Evolutionary conservation across 805 yeast genomes (phyloP), one percentile per base, ranked within the genome.

Genomic region (Candida nitratophila): DNA sequence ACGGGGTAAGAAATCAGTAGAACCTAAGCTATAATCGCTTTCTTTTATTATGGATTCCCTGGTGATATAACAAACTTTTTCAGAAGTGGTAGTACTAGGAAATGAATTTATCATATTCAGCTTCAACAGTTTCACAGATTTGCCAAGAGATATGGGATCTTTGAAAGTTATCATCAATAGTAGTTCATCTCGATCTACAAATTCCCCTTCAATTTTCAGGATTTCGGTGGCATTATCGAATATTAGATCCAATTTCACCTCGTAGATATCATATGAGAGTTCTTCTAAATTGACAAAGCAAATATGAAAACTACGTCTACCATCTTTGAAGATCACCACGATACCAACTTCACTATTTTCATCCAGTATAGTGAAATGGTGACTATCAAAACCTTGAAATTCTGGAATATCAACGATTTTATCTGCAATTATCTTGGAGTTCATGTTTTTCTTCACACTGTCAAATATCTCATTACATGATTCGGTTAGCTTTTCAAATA

Each of bases 1-100:
- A 3, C 51, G 46, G 1, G 75, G 73, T n/a, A 51, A 43, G 31
- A 57, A 11, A 7, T 29, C 32, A 29, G n/a, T 29, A 4, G 32
- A 24, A 24, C 10, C 55, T 1, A 20, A 6, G 17, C 14, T 34
- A 16, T 34, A 22, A n/a, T 36, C 39, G 14, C 15, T 22, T n/a
- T 12, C 33, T 12, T 31, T 31, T 6, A 31, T n/a, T 31, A 31
- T 31, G 14, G 17, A 31, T 12, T 32, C 21, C 16, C 16, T 32
- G 20, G 35, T 4, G 15, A 29, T 11, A 29, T 4, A 10, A 29
- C 10, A 24, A 7, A 10, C 10, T 6, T 10, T 24, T 24, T 24
- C 10, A 7, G 6, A 10, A 24, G 6, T 24, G 10, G 6, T 24
- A 24, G 27, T 24, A 24, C 10, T 7, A 9, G 36, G 8, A 16